Conservation (phyloP, 148 eudicot genomes). For the Talinum fruticosum region DNA sequence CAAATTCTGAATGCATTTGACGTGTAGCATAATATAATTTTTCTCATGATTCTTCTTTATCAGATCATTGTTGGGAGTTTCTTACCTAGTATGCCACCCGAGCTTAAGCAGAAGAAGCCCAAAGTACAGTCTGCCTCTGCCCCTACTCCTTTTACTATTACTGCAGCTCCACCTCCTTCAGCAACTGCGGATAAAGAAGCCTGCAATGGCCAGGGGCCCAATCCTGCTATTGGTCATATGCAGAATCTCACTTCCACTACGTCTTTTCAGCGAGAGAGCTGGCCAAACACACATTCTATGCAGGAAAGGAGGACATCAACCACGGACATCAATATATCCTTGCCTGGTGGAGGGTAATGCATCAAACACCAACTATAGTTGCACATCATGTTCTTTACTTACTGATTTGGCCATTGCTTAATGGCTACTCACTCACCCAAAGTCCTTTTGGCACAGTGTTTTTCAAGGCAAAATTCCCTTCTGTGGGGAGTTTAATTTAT, state of each 20-base stretch:
- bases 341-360: constrained; percentile 44
- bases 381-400: not conserved
- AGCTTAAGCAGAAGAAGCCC: constrained; percentile 43
- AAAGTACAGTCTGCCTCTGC: constrained; percentile 28
- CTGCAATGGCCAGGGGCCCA: constrained; percentile 36
- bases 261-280: constrained; percentile 32
- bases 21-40: not conserved
- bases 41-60: constrained; percentile 5
- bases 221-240: constrained; percentile 21
- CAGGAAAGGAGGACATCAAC: constrained; percentile 37
- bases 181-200: constrained; percentile 31
- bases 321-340: constrained; percentile 47
- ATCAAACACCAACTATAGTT: not conserved
- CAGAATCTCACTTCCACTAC: constrained; percentile 24
- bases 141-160: constrained; percentile 29
- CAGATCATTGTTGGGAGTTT: constrained; percentile 51
- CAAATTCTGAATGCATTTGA: not conserved
- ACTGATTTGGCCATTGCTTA: not conserved
- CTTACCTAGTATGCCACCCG: constrained; percentile 38
- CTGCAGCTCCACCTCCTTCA: constrained; percentile 21
- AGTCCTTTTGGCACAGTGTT: too few relatives aligned
- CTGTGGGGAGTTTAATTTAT: too few relatives aligned
- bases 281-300: constrained; percentile 37
- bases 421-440: too few relatives aligned
- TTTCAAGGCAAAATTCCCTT: too few relatives aligned